These are phyloP conservation scores for Datura wrightii DNA, from an alignment of 257 asterid genomes.

Conservation along the genomic window DNA sequence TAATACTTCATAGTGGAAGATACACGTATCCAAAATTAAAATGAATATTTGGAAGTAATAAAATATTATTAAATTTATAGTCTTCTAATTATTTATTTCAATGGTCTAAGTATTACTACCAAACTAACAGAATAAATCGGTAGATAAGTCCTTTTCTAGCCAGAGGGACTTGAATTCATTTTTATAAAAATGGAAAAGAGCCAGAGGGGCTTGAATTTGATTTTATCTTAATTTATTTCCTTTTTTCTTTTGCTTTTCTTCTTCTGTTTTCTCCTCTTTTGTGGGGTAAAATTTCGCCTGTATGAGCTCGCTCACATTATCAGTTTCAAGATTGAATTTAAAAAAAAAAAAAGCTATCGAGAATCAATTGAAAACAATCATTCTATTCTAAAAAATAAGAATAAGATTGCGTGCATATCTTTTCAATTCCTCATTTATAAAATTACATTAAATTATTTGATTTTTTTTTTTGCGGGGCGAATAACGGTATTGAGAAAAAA, in stretches of 20 bases:
- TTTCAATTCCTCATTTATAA: too few species aligned
- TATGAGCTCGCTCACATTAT: too few species aligned
- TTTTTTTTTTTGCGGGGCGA: too few species aligned
- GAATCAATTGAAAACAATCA: too few species aligned
- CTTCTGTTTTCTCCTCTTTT: not conserved
- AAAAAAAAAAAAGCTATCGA: too few species aligned
- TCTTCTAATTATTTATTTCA: not conserved
- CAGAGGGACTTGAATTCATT: not conserved
- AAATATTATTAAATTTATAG: not conserved
- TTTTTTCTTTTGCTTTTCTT: not conserved
- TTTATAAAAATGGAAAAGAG: not conserved
- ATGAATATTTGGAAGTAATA: not conserved
- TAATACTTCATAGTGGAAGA: not conserved
- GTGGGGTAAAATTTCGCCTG: not conserved
- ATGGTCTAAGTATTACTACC: not conserved
- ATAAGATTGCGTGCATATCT: too few species aligned
- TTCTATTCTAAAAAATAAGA: too few species aligned
- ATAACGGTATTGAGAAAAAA: not conserved
- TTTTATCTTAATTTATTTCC: not conserved
- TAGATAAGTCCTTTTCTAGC: not conserved
- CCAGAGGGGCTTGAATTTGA: not conserved
- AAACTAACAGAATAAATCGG: conserved; percentile 24
- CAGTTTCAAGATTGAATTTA: too few species aligned
- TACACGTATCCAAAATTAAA: not conserved
- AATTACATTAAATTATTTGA: too few species aligned